These are phyloP conservation scores for Kurtzmaniella fragi DNA, from an alignment of 805 yeast genomes.

Conservation along the genomic window DNA sequence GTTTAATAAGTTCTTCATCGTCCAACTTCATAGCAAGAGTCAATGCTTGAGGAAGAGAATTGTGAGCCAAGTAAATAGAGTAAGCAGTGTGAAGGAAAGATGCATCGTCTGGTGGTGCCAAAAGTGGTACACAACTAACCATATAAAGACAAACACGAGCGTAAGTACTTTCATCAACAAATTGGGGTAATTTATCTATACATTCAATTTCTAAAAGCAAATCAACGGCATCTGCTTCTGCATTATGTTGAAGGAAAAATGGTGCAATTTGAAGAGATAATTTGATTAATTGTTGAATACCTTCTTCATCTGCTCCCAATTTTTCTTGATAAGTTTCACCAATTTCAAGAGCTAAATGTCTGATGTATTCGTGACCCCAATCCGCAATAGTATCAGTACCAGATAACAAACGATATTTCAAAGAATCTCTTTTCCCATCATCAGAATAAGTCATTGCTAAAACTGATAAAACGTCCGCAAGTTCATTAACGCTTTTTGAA, in stretches of 20 bases:
- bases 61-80: slow-evolving; percentile 73
- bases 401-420: slow-evolving; percentile 66
- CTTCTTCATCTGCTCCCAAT: slow-evolving; percentile 30
- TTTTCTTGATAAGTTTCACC: slow-evolving; percentile 75
- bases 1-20: slow-evolving; percentile 67
- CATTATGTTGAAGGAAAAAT: slow-evolving; percentile 87
- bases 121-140: slow-evolving; percentile 92
- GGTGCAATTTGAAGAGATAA: slow-evolving; percentile 80
- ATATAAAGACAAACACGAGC: slow-evolving; percentile 89
- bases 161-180: slow-evolving; percentile 78
- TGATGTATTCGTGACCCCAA: slow-evolving; percentile 98
- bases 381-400: slow-evolving; percentile 54
- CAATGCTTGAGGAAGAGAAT: slow-evolving; percentile 84
- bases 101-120: slow-evolving; percentile 91
- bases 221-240: slow-evolving; percentile 98
- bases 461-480: slow-evolving; percentile 89
- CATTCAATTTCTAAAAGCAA: slow-evolving; percentile 83
- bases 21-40: slow-evolving; percentile 86
- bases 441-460: slow-evolving; percentile 92
- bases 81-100: slow-evolving; percentile 85
- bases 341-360: slow-evolving; percentile 92
- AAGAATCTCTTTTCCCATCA: slow-evolving; percentile 70
- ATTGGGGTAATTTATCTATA: slow-evolving; percentile 75
- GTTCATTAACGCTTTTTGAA: slow-evolving; percentile 40
- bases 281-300: slow-evolving; percentile 44